These are phyloP conservation scores for Podospora fimiseda DNA, from an alignment of 495 filamentous ascomycete species.

Conservation along the genomic window DNA sequence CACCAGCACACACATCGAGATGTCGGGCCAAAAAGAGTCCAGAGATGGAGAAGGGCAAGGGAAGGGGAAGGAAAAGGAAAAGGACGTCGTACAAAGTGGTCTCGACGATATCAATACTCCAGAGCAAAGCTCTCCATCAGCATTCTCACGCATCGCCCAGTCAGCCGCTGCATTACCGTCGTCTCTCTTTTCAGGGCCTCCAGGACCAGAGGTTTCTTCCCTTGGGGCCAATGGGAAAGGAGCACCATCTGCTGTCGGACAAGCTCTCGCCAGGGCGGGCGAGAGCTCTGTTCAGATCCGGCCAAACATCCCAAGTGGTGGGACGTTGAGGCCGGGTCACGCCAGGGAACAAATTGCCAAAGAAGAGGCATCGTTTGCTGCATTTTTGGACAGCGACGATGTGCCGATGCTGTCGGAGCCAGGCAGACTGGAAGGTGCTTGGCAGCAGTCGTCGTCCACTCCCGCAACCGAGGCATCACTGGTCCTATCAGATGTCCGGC, in stretches of 20 bases:
- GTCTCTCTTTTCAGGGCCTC: conserved; percentile 15
- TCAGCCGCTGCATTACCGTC: conserved; percentile 23
- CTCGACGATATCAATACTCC: conserved; percentile 1
- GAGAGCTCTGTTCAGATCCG: conserved; percentile 23
- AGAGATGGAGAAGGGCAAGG: neutral
- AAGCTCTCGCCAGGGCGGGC: conserved; percentile 10
- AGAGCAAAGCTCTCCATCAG: neutral
- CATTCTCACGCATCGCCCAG: conserved; percentile 20
- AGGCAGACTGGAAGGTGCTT: conserved; percentile 11
- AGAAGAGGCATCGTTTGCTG: conserved; percentile 39
- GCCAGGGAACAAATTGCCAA: conserved; percentile 28
- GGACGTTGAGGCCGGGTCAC: conserved; percentile 18
- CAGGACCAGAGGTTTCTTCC: neutral
- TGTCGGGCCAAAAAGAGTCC: neutral
- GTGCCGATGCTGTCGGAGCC: conserved; percentile 21
- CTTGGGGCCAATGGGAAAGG: conserved; percentile 20
- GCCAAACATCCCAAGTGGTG: conserved; percentile 54
- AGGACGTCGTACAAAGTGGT: neutral
- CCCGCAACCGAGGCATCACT: neutral
- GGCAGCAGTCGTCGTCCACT: conserved; percentile 5
- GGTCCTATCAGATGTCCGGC: neutral
- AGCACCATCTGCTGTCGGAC: conserved; percentile 9
- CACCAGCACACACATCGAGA: neutral
- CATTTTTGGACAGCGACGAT: conserved; percentile 35
- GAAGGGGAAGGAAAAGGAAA: conserved; percentile 18